A percentile compares a stretch with the other conserved stretches of the same genome.
phyloP scores from a whole-genome alignment of 371 early-diverging fungal genomes.

The Catenaria anguillulae region DNA sequence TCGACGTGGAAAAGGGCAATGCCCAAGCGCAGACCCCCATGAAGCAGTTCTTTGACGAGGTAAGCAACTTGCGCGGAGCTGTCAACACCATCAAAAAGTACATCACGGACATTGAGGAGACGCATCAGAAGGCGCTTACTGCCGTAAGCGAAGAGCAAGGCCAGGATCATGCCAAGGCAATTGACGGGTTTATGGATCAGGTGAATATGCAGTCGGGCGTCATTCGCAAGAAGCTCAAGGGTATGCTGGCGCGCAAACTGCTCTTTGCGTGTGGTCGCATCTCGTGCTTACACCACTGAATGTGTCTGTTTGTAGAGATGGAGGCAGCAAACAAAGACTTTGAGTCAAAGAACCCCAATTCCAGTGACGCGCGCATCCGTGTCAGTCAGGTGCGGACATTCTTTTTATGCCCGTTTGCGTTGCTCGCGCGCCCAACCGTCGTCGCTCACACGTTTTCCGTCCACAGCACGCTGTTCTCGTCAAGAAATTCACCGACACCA shows the following conservation, averaged over 20 bases:
- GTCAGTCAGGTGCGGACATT: slow-evolving; percentile 2
- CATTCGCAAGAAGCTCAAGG: slow-evolving; percentile 6
- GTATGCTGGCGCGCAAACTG: too few species aligned
- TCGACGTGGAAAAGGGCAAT: slow-evolving; percentile 4
- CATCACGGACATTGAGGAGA: slow-evolving; percentile 1
- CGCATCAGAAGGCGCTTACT: slow-evolving; percentile 2
- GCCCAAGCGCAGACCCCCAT: neutral
- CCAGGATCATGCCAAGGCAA: neutral
- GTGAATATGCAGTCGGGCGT: neutral
- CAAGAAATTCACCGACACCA: slow-evolving; percentile 64
- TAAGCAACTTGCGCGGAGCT: neutral
- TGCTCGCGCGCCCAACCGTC: too few species aligned
- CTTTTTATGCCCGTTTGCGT: too few species aligned
- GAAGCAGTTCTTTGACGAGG: slow-evolving; percentile 7
- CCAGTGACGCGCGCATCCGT: slow-evolving; percentile 2
- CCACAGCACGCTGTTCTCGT: slow-evolving; percentile 49
- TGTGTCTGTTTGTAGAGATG: neutral
- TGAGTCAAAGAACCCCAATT: neutral
- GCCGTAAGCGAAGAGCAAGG: slow-evolving; percentile 7
- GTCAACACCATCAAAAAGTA: slow-evolving; percentile 1
- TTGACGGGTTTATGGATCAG: slow-evolving; percentile 7
- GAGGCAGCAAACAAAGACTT: neutral
- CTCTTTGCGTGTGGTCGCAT: neutral
- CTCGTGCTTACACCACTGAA: neutral
- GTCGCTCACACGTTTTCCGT: neutral